phyloP scores from a whole-genome alignment of 2,329 filamentous ascomycete genomes.

The Fusarium odoratissimum region DNA sequence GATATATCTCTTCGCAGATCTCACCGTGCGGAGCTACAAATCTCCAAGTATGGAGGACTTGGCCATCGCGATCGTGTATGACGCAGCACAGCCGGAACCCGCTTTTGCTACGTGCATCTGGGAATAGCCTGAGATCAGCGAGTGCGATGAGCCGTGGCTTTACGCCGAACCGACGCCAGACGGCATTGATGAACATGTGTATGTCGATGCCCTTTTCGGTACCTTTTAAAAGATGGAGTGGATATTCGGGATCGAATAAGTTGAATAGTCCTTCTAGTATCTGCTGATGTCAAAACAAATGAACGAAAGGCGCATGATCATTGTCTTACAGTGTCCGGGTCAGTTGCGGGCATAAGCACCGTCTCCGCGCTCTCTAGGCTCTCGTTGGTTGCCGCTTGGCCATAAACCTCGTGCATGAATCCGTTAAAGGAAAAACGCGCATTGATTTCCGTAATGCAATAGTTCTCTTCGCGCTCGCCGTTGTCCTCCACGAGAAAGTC shows the following conservation, averaged over 20 bases:
- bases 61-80: constrained; percentile 1
- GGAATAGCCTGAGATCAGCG: constrained; percentile 49
- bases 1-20: constrained; percentile 49
- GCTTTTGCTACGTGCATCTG: constrained; percentile 36
- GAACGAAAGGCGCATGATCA: not conserved
- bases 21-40: constrained; percentile 41
- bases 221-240: constrained; percentile 54
- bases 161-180: constrained; percentile 44
- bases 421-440: constrained; percentile 56
- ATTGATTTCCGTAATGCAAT: constrained; percentile 55
- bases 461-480: constrained; percentile 37
- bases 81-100: constrained; percentile 49
- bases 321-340: constrained; percentile 38
- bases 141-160: constrained; percentile 51
- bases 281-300: not conserved
- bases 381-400: constrained; percentile 45
- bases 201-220: constrained; percentile 54
- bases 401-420: constrained; percentile 47
- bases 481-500: constrained; percentile 53
- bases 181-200: constrained; percentile 51
- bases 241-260: constrained; percentile 47
- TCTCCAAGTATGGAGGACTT: not conserved
- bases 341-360: constrained; percentile 41
- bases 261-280: constrained; percentile 44
- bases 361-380: not conserved